Conservation (phyloP, 306 rosid genomes). For the Medicago arabica region DNA sequence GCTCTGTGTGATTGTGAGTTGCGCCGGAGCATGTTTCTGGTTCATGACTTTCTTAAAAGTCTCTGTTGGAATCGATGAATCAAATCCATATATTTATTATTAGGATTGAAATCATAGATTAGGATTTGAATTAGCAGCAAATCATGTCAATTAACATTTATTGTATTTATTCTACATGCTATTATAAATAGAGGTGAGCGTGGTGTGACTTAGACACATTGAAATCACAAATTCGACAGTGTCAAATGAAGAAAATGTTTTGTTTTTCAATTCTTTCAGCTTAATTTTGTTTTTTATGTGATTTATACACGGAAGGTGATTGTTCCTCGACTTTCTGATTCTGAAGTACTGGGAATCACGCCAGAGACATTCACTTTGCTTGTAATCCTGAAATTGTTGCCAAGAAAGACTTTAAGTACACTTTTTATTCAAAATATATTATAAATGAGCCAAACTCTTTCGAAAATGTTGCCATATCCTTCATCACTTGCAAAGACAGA, state of each 20-base stretch:
- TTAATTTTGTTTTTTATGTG: background rate
- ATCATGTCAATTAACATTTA: background rate
- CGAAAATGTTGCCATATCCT: background rate
- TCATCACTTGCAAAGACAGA: background rate
- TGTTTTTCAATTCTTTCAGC: background rate
- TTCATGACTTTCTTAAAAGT: background rate
- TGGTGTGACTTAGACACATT: too few species aligned
- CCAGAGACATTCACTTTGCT: background rate
- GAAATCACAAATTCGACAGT: conserved; percentile 2
- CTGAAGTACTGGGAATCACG: background rate
- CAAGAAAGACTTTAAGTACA: background rate
- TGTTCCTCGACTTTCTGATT: conserved; percentile 1
- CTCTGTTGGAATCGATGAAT: background rate
- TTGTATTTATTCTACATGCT: background rate
- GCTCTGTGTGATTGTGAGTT: background rate
- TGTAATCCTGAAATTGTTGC: conserved; percentile 7
- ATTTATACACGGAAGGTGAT: conserved; percentile 13
- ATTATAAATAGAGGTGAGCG: background rate
- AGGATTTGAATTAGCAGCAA: background rate
- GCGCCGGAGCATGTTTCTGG: conserved; percentile 7
- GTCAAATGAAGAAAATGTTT: conserved; percentile 8
- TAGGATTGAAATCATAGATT: background rate
- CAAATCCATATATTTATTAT: conserved; percentile 17
- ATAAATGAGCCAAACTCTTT: background rate
- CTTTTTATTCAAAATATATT: conserved; percentile 6